Conservation (phyloP, 331 rosid genomes). For the Telfairia occidentalis region DNA sequence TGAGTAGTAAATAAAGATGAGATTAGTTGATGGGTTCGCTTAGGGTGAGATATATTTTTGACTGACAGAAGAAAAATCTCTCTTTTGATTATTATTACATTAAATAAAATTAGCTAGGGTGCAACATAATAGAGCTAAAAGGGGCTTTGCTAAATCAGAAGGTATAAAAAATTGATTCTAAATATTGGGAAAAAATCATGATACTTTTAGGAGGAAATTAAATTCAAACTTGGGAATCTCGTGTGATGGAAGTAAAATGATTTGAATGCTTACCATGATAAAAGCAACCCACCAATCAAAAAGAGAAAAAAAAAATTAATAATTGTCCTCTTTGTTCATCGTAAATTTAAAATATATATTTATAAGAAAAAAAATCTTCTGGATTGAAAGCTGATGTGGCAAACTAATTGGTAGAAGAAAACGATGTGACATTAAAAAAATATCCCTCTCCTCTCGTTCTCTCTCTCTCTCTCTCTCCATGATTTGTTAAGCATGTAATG, state of each 20-base stretch:
- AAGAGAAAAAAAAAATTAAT: not conserved
- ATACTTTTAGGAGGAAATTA: not conserved
- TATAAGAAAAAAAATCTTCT: too few relatives aligned
- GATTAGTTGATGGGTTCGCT: not conserved
- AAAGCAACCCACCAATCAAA: not conserved
- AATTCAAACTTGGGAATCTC: not conserved
- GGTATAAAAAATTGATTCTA: not conserved
- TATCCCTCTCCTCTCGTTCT: too few relatives aligned
- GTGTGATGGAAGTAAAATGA: constrained; percentile 2
- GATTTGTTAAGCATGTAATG: too few relatives aligned
- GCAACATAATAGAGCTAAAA: too few relatives aligned
- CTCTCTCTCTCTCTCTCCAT: too few relatives aligned
- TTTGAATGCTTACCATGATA: not conserved
- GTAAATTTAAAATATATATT: too few relatives aligned
- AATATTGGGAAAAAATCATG: not conserved
- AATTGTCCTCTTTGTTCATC: too few relatives aligned
- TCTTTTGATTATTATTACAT: not conserved
- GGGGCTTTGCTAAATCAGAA: too few relatives aligned
- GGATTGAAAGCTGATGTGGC: too few relatives aligned
- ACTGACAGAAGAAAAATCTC: not conserved
- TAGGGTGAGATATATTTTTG: not conserved
- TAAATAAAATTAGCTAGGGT: not conserved
- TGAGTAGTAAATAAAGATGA: too few relatives aligned
- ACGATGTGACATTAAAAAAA: too few relatives aligned
- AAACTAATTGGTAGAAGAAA: too few relatives aligned